Percentiles rank a stretch among this genome's conserved stretches.
phyloP scores from a whole-genome alignment of 257 asterid species.

The Lavandula angustifolia region DNA sequence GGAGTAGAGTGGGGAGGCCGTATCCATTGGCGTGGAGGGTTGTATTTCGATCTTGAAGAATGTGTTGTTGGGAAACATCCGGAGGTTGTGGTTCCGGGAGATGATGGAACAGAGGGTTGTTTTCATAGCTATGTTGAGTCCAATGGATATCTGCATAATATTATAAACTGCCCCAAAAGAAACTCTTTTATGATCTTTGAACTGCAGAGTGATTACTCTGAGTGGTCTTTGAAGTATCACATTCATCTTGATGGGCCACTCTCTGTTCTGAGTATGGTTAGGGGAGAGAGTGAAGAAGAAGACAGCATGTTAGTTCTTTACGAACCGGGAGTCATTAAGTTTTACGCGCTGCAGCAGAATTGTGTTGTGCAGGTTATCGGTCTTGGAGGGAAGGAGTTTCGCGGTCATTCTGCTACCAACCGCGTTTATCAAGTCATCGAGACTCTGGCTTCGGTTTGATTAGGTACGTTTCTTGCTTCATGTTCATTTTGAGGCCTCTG shows the following conservation, averaged over 20 bases:
- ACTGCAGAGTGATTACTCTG: constrained; percentile 26
- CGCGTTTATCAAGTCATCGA: constrained; percentile 30
- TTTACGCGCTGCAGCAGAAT: constrained; percentile 20
- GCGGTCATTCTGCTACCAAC: constrained; percentile 6
- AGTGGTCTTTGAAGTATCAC: constrained; percentile 35
- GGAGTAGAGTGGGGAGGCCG: constrained; percentile 39
- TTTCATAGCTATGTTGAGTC: constrained; percentile 23
- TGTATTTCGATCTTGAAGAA: constrained; percentile 29
- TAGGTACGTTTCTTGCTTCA: not conserved
- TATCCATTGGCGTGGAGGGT: constrained; percentile 40
- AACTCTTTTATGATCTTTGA: constrained; percentile 31
- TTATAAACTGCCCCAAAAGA: constrained; percentile 26
- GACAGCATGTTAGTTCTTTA: constrained; percentile 34
- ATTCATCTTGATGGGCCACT: constrained; percentile 21
- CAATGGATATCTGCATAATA: constrained; percentile 30
- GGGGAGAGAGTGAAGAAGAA: constrained; percentile 36
- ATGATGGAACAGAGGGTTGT: not conserved
- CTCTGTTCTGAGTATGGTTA: constrained; percentile 32
- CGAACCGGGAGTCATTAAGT: constrained; percentile 32
- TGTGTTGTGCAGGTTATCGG: constrained; percentile 24
- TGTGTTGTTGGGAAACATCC: constrained; percentile 32
- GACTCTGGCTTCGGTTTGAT: constrained; percentile 33
- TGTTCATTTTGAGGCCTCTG: not conserved
- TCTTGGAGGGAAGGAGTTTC: constrained; percentile 23
- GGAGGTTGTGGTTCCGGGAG: constrained; percentile 16